Base-by-base conservation (phyloP, 441 rosid genomes). In the Euphorbia schlechtendalii region DNA sequence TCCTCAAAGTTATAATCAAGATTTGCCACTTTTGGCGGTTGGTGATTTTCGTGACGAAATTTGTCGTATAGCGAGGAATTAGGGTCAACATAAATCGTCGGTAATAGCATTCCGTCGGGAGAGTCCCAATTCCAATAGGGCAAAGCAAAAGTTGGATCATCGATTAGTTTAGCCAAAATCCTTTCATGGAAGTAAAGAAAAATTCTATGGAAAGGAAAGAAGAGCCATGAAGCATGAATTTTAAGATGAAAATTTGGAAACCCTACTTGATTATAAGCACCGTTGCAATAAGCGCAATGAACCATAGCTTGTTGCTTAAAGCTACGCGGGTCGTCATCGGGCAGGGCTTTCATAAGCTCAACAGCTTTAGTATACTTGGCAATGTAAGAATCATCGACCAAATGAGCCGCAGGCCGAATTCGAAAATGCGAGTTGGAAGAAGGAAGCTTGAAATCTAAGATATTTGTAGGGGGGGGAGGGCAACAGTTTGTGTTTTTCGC, bases 81-180 rank as follows among this genome's bases (percentile, higher is more conserved):
- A 3, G 82, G 69, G 69, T 79, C 51, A 0, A 76, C 15, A 25
- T 59, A 83, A 20, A 80, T 51, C 4, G 73, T 30, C 0, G 88
- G 91, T 75, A 86, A 65, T 56, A 34, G 68, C 91, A 86, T 86
- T 25, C 91, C 91, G 0, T 60, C 61, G 0, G 87, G 83, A 2
- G 86, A 70, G 66, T 85, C 90, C 88, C 90, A 81, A 57, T 82
- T 85, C 90, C 88, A 85, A 8, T 62, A 85, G 0, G 88, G 91
- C 70, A 83, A 54, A 6, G 81, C 81, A 36, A 86, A 86, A 36
- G 73, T 71, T 9, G 88, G 86, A 60, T 86, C 88, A 24, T 55
- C 77, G 4, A 86, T 81, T 55, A 86, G 40, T 56, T 75, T 83
- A 0, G 86, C 92, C n/a, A 82, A 67, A 15, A 81, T 84, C 61